Base-by-base conservation (phyloP, 2,329 filamentous ascomycete genomes). In the Cucurbitaria berberidis region DNA sequence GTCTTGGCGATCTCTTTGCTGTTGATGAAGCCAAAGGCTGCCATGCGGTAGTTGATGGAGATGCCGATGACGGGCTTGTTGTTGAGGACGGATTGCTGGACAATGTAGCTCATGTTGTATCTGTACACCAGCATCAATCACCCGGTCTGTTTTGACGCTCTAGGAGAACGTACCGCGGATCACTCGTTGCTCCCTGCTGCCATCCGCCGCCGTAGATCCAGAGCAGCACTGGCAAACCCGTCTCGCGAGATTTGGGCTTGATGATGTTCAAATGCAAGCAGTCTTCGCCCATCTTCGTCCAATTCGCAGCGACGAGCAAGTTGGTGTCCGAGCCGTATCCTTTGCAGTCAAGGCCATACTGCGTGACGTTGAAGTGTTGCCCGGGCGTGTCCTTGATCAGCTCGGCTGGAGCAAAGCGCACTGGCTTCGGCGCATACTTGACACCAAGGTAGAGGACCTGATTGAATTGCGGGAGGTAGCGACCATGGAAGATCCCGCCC, bases 21-120 rank as follows among this genome's bases (percentile, higher is more conserved):
- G 1, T 78, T 76, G 3, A 82, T 63, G 55, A 83, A 83, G 0
- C 81, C 81, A 35, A 82, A 81, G 0, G 81, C 64, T 24, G 80
- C 81, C 49, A 81, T 70, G 16, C 75, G 76, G 47, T 82, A 83
- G 11, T 81, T 81, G 15, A 82, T 74, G 0, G 79, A 69, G 13
- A 72, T 63, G 1, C 69, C 68, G 19, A 73, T 72, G 15, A 72
- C 51, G 5, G 68, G 69, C 27, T 69, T 69, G 3, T 67, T 48
- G 35, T 70, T 73, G 5, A 64, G 39, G 2, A 67, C 62, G 0
- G 70, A 73, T 44, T 72, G 62, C 30, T 67, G 42, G 5, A 73
- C 66, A 15, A 73, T 62, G 32, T 67, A 72, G 39, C 64, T 67
- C 62, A 71, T 61, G 27, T 71, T 71, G 35, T 71, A 71, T 15